Percentiles rank a stretch among this genome's conserved stretches.
Evolutionary conservation across 2,329 filamentous ascomycete genomes (phyloP).

Genomic region (Penicillium sumatraense): DNA sequence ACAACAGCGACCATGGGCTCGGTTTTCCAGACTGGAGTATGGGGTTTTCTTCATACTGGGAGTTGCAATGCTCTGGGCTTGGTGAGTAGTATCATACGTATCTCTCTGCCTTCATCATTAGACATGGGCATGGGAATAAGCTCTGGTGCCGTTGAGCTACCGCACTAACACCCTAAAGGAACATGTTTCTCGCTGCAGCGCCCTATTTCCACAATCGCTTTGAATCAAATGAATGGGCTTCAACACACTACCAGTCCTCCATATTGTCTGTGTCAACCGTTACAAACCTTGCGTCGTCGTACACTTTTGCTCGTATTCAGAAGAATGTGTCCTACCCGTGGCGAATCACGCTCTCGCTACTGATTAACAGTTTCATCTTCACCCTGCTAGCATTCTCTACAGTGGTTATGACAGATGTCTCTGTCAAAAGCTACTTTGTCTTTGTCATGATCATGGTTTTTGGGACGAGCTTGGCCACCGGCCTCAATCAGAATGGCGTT

Average conservation of each 20-base stretch:
- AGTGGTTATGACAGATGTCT: constrained; percentile 64
- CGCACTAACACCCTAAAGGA: constrained; percentile 56
- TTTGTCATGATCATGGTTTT: constrained; percentile 86
- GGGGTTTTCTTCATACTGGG: constrained; percentile 82
- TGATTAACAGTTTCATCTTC: constrained; percentile 79
- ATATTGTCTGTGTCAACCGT: constrained; percentile 86
- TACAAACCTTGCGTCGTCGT: constrained; percentile 76
- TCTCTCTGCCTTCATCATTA: not conserved
- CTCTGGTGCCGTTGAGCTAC: not conserved
- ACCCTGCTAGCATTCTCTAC: constrained; percentile 81
- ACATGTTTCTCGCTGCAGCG: constrained; percentile 96
- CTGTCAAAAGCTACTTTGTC: constrained; percentile 71
- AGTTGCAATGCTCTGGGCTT: constrained; percentile 95
- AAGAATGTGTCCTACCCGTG: constrained; percentile 82
- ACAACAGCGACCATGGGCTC: constrained; percentile 15
- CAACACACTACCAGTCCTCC: constrained; percentile 83
- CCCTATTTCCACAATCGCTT: constrained; percentile 92
- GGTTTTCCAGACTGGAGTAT: constrained; percentile 87
- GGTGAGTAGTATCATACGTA: constrained; percentile 70
- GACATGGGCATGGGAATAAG: not conserved
- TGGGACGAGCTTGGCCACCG: constrained; percentile 76
- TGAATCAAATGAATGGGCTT: constrained; percentile 69
- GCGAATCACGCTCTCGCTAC: constrained; percentile 77
- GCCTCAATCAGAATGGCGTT: constrained; percentile 88
- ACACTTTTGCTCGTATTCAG: constrained; percentile 80